phyloP scores from a whole-genome alignment of 75 land plant genomes.

The Cupressus sempervirens region DNA sequence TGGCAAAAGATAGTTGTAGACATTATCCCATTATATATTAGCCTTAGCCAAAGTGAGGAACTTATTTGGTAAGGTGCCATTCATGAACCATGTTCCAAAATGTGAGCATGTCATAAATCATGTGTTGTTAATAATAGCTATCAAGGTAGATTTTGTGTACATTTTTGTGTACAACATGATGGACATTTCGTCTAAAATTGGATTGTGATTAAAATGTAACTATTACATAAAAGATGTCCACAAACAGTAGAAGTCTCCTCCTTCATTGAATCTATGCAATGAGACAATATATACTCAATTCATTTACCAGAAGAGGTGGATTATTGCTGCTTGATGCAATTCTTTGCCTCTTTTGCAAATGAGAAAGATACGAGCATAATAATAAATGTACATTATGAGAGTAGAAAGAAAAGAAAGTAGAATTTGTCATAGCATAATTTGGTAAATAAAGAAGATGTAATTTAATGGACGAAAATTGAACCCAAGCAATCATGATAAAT shows the following conservation, averaged over 20 bases:
- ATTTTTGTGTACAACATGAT: constrained; percentile 50
- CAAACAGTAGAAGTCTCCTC: constrained; percentile 66
- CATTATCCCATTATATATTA: background rate
- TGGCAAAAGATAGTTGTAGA: too few species aligned
- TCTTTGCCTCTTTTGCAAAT: background rate
- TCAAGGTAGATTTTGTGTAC: constrained; percentile 61
- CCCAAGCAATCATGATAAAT: background rate
- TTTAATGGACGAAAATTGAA: too few species aligned
- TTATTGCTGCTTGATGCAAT: background rate
- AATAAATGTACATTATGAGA: background rate
- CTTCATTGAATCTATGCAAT: constrained; percentile 61
- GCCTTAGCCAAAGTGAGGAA: background rate
- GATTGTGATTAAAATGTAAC: constrained; percentile 55
- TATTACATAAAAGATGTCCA: constrained; percentile 72
- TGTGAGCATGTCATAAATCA: background rate
- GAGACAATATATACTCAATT: constrained; percentile 51
- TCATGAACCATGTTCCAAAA: background rate
- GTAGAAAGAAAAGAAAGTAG: background rate
- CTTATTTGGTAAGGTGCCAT: background rate
- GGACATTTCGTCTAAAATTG: constrained; percentile 59
- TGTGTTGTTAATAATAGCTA: background rate
- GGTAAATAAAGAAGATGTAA: background rate
- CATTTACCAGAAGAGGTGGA: constrained; percentile 22
- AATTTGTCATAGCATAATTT: background rate
- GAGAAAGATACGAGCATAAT: background rate